A percentile compares a stretch with the other conserved stretches of the same genome.
Evolutionary conservation across 2,329 filamentous ascomycete genomes (phyloP).

Genomic region (Teratosphaeria gauchensis): DNA sequence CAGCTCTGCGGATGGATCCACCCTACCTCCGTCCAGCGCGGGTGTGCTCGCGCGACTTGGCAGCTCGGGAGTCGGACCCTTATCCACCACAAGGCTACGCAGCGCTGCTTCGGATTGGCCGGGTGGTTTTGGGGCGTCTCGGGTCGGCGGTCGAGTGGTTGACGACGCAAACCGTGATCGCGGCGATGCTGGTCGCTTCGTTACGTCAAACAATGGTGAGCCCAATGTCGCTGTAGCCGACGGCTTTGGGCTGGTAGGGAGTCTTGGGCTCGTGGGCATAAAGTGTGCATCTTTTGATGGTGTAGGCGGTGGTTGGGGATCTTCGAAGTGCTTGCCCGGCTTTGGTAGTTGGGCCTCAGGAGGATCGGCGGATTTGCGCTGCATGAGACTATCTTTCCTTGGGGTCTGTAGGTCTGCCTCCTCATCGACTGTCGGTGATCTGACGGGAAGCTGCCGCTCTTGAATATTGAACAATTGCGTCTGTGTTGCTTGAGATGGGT

Average conservation of each 20-base stretch:
- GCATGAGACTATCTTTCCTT: slow-evolving; percentile 3
- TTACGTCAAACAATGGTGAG: not conserved
- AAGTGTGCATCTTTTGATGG: not conserved
- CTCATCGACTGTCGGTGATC: not conserved
- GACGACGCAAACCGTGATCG: not conserved
- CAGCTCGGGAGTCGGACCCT: slow-evolving; percentile 6
- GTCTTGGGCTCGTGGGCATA: not conserved
- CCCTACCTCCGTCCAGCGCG: not conserved
- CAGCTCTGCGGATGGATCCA: slow-evolving; percentile 6
- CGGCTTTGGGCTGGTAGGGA: not conserved
- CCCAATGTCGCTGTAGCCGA: not conserved
- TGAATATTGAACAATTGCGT: not conserved
- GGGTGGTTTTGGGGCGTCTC: not conserved
- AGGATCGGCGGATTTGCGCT: not conserved
- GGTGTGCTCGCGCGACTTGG: slow-evolving; percentile 2
- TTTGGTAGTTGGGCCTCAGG: not conserved
- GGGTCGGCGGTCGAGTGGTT: not conserved
- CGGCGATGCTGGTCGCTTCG: not conserved
- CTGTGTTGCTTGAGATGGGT: not conserved
- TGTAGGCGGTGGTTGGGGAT: not conserved
- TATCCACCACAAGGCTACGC: not conserved
- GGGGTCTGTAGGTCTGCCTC: slow-evolving; percentile 2
- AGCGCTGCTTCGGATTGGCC: not conserved
- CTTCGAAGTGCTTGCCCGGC: not conserved
- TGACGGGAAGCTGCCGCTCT: not conserved